phyloP scores from a whole-genome alignment of 2,329 filamentous ascomycete genomes.

The Alternaria viburni region DNA sequence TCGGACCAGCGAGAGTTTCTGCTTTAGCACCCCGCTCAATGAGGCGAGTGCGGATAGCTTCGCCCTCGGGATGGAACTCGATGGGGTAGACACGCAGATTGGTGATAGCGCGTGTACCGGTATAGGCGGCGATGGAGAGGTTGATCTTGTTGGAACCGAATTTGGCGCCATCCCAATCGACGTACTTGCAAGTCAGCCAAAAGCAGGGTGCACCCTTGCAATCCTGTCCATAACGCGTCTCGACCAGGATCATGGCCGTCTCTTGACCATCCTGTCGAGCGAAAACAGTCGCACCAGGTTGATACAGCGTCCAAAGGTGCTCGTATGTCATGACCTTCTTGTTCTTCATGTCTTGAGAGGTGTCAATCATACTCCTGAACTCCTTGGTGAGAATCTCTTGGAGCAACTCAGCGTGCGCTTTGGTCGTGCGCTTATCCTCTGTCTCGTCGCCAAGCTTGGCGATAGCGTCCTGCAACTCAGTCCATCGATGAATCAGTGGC shows the following conservation, averaged over 20 bases:
- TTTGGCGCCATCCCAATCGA: conserved; percentile 48
- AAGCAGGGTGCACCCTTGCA: conserved; percentile 45
- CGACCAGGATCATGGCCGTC: conserved; percentile 37
- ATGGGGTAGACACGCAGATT: conserved; percentile 54
- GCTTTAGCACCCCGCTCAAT: conserved; percentile 55
- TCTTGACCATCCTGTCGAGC: conserved; percentile 48
- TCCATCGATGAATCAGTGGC: conserved; percentile 71
- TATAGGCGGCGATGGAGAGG: conserved; percentile 34
- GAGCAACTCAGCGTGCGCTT: conserved; percentile 50
- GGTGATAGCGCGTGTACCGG: conserved; percentile 53
- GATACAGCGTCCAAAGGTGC: conserved; percentile 54
- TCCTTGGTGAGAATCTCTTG: conserved; percentile 48
- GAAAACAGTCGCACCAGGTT: conserved; percentile 43
- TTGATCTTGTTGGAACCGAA: conserved; percentile 43
- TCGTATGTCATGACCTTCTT: conserved; percentile 52
- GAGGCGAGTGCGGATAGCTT: conserved; percentile 49
- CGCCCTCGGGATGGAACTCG: conserved; percentile 51
- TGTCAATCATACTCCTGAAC: conserved; percentile 51
- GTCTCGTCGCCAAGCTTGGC: conserved; percentile 31
- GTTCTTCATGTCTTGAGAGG: conserved; percentile 48
- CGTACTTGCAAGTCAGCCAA: conserved; percentile 45
- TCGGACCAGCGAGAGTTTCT: conserved; percentile 56
- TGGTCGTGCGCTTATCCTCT: conserved; percentile 39
- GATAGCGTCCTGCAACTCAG: conserved; percentile 42
- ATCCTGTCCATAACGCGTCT: conserved; percentile 43